Evolutionary conservation across 78 protist genomes (phyloP), one percentile per base, ranked within the genome.

Genomic region (Polysphondylium violaceum): DNA sequence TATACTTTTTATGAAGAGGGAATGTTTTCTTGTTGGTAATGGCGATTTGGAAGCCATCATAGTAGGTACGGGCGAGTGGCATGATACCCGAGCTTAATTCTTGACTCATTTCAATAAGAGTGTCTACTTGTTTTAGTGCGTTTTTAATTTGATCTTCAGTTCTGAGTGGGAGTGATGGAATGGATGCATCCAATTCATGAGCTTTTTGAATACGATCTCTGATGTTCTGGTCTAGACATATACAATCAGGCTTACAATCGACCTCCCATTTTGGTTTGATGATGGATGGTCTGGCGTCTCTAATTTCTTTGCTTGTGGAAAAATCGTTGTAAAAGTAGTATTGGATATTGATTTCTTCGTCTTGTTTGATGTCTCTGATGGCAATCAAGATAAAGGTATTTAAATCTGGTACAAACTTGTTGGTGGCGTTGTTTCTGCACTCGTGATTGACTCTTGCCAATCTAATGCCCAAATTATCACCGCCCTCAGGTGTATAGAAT

Each of bases 291-390:
- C 83, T 56, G 23, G 40, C 68, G 11, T 74, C 83, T 38, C 83
- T 51, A 35, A 56, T 17, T 27, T 56, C 71, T 38, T 56, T 74
- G 43, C 23, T 23, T 11, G 69, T 33, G 35, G 83, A 74, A 38
- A 74, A 56, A 74, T 74, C 83, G 31, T 74, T 74, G n/a, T 74
- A 74, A n/a, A 38, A 74, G n/a, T 74, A 56, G 63, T 74, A 74
- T 47, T 74, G 83, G 38, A 74, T 74, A 6, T 65, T 29, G 12
- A 74, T 74, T 23, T 74, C 83, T 25, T 74, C 83, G 25, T 38
- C 83, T 6, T 35, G 58, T 56, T 51, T 33, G 25, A 74, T 74
- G 38, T 74, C 83, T 56, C 25, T 51, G 56, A 56, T 74, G 21
- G 83, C 68, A 38, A 74, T 60, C 21, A 74, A 56, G 2, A 74